Percentiles rank a stretch among this genome's conserved stretches.
Evolutionary conservation across 2,329 filamentous ascomycete genomes (phyloP).

Genomic region (Teratosphaeriaceae sp.): DNA sequence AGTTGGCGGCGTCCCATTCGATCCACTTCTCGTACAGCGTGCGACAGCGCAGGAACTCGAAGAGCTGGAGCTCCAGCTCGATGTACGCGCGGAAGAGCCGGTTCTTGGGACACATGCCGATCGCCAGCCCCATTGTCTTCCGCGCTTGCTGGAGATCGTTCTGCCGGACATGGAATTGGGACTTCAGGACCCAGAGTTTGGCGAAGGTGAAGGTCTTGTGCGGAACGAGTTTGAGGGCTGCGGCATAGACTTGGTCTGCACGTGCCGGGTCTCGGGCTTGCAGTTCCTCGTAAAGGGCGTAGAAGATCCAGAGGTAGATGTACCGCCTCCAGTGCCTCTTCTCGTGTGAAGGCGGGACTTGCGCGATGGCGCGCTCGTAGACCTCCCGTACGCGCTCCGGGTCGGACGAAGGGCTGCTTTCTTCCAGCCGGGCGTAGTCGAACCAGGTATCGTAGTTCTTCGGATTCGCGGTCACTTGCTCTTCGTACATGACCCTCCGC

Average conservation of each 20-base stretch:
- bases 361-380: conserved; percentile 92
- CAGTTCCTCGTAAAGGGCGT: conserved; percentile 90
- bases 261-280: conserved; percentile 71
- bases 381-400: conserved; percentile 79
- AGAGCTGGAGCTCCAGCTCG: conserved; percentile 84
- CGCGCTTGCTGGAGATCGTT: conserved; percentile 71
- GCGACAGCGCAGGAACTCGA: conserved; percentile 87
- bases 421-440: conserved; percentile 86
- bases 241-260: conserved; percentile 82
- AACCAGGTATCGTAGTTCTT: conserved; percentile 99
- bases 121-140: conserved; percentile 81
- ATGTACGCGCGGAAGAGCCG: conserved; percentile 92
- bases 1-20: conserved; percentile 84
- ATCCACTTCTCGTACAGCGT: conserved; percentile 92
- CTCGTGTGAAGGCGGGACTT: conserved; percentile 89
- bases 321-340: conserved; percentile 97
- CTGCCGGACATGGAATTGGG: conserved; percentile 88
- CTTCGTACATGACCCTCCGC: conserved; percentile 85
- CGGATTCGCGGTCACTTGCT: conserved; percentile 85
- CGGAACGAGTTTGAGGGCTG: conserved; percentile 79
- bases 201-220: conserved; percentile 97
- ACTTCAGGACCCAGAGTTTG: conserved; percentile 91
- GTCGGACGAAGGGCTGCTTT: conserved; percentile 63
- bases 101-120: conserved; percentile 94
- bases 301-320: conserved; percentile 97